These are phyloP conservation scores for Elaeagnus macrophylla DNA, from an alignment of 306 rosid species.

Conservation along the genomic window DNA sequence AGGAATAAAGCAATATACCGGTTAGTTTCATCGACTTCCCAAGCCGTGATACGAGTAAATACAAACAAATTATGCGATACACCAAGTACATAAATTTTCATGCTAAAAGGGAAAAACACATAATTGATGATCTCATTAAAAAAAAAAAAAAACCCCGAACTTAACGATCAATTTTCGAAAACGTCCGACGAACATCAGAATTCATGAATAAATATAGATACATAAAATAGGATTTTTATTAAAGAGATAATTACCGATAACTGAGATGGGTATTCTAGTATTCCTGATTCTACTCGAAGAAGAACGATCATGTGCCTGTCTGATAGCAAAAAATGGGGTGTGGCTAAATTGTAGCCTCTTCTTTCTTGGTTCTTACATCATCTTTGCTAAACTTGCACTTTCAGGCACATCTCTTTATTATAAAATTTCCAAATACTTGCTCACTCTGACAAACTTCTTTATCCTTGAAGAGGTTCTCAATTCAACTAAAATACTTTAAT, in stretches of 20 bases:
- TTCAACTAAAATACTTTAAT: not conserved
- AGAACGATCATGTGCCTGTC: constrained; percentile 5
- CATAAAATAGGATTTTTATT: not conserved
- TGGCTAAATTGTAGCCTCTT: not conserved
- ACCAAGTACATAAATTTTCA: not conserved
- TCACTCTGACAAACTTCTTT: not conserved
- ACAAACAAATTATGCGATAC: not conserved
- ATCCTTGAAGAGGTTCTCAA: not conserved
- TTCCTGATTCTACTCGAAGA: not conserved
- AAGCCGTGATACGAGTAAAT: not conserved
- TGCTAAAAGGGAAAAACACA: not conserved
- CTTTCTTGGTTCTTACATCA: constrained; percentile 19
- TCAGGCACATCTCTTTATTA: constrained; percentile 9
- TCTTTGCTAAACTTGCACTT: constrained; percentile 9
- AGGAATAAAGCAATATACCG: not conserved
- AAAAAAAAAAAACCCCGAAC: not conserved
- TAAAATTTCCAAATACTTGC: not conserved
- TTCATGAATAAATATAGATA: not conserved
- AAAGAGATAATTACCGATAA: constrained; percentile 9
- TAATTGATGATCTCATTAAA: not conserved
- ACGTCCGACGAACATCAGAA: not conserved
- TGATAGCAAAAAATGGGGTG: constrained; percentile 2
- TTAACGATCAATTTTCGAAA: not conserved
- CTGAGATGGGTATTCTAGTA: constrained; percentile 6
- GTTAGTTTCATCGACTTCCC: not conserved